Conservation (phyloP, 2,329 filamentous ascomycete genomes). For the Trichothecium roseum region DNA sequence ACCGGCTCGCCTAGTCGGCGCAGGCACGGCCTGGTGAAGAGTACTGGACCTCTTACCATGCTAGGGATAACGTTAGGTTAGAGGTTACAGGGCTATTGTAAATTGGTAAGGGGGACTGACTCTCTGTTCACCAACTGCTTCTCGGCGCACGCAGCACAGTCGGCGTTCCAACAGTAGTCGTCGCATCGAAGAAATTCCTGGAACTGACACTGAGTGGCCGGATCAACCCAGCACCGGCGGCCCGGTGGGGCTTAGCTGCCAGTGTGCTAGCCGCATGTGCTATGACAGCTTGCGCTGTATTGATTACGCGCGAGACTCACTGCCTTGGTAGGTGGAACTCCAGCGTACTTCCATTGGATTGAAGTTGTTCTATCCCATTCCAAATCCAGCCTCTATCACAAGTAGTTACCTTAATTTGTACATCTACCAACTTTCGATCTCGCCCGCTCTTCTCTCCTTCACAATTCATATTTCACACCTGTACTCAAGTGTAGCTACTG, state of each 20-base stretch:
- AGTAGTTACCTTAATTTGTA: too few relatives aligned
- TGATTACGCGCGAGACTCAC: constrained; percentile 13
- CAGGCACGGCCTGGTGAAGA: constrained; percentile 11
- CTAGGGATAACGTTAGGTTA: background rate
- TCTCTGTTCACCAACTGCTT: background rate
- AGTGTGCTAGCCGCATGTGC: background rate
- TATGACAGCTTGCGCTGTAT: constrained; percentile 3
- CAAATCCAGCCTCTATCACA: too few relatives aligned
- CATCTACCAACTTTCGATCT: background rate
- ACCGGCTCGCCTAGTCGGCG: constrained; percentile 13
- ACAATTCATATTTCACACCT: background rate
- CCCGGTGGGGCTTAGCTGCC: constrained; percentile 2
- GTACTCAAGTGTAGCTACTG: background rate
- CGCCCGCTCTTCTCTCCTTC: background rate
- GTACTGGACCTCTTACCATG: constrained; percentile 11
- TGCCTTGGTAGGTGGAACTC: constrained; percentile 9
- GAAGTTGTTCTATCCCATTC: background rate
- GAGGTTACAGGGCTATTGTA: too few relatives aligned
- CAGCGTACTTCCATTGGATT: background rate
- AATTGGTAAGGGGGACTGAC: too few relatives aligned
- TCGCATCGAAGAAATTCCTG: background rate
- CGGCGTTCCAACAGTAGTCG: background rate
- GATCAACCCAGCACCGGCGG: constrained; percentile 2
- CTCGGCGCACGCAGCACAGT: background rate
- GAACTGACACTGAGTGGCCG: background rate